Percentiles rank a stretch among this genome's conserved stretches.
Conservation (phyloP, 345 rosid genomes). For the Lepidium didymum region DNA sequence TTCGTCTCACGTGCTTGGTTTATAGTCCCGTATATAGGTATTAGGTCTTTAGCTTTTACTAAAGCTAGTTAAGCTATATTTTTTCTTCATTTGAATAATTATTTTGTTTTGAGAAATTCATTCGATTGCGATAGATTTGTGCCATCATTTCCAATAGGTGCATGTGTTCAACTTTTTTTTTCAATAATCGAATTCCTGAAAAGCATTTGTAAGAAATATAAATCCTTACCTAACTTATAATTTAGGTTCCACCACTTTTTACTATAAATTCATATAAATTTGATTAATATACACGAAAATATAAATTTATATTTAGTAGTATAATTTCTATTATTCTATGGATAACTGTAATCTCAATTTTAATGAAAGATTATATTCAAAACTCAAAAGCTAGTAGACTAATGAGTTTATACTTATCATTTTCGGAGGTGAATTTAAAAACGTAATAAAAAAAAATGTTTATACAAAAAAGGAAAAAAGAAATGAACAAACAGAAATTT, state of each 20-base stretch:
- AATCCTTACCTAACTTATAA: slow-evolving; percentile 1
- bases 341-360: not conserved
- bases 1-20: not conserved
- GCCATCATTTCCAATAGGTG: slow-evolving; percentile 22
- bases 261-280: not conserved
- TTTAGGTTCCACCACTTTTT: not conserved
- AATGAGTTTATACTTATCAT: no score
- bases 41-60: slow-evolving; percentile 15
- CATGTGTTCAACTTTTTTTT: slow-evolving; percentile 12
- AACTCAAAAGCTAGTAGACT: no score
- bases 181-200: not conserved
- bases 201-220: not conserved
- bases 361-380: no score
- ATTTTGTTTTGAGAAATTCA: slow-evolving; percentile 2
- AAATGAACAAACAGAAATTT: no score
- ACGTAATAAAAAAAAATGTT: no score
- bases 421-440: no score
- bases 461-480: no score
- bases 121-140: slow-evolving; percentile 23
- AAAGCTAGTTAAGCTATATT: slow-evolving; percentile 8
- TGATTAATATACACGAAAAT: not conserved
- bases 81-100: not conserved
- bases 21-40: not conserved
- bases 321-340: not conserved
- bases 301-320: not conserved